phyloP scores from a whole-genome alignment of 1,139 yeast genomes.

The Lodderomyces orthopsilosis region DNA sequence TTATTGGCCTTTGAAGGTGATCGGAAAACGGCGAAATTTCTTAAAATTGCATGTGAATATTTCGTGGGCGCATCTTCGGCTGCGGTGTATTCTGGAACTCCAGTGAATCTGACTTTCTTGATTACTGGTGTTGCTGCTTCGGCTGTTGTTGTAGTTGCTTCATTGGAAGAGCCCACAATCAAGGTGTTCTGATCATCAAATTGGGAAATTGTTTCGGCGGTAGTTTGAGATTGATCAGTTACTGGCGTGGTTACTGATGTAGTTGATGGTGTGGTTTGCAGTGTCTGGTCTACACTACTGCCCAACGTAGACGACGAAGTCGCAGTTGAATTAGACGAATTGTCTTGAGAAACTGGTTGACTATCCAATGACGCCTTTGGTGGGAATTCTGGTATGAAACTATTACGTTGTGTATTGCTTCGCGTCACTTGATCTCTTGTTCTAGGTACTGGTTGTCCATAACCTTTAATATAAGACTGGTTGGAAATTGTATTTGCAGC shows the following conservation, averaged over 20 bases:
- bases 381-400: constrained; percentile 18
- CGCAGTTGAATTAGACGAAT: constrained; percentile 1
- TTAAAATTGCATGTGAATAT: constrained; percentile 44
- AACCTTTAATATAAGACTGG: constrained; percentile 1
- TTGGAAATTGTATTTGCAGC: constrained; percentile 3
- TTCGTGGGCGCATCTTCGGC: constrained; percentile 57
- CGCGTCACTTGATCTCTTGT: constrained; percentile 35
- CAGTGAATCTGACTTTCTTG: constrained; percentile 51
- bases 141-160: background rate
- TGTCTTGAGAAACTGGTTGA: background rate
- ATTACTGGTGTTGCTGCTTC: constrained; percentile 1
- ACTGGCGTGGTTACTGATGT: background rate
- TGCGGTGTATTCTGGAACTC: constrained; percentile 50
- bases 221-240: background rate
- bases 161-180: background rate
- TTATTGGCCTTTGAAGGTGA: constrained; percentile 19
- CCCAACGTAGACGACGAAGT: constrained; percentile 4
- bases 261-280: constrained; percentile 1
- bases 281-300: constrained; percentile 2
- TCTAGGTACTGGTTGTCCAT: constrained; percentile 10
- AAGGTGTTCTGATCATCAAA: background rate
- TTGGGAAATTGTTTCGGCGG: background rate
- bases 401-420: constrained; percentile 32
- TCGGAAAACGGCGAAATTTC: constrained; percentile 44
- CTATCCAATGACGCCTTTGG: constrained; percentile 5